A percentile compares a stretch with the other conserved stretches of the same genome.
These are phyloP conservation scores for Trichomonas vaginalis DNA, from an alignment of 208 protist genomes.

Conservation along the genomic window DNA sequence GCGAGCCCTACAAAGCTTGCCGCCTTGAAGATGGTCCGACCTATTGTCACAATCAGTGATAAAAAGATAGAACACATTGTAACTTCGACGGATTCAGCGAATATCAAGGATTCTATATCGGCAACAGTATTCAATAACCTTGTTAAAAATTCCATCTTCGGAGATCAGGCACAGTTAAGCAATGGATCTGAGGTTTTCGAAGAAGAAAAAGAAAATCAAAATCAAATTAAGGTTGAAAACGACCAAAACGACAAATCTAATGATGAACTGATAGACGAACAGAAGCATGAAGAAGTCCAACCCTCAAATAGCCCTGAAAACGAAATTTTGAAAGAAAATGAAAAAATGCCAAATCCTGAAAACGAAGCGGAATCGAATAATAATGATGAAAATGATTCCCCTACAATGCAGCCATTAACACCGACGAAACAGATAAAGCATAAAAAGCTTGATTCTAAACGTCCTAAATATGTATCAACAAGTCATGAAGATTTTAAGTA, in stretches of 20 bases:
- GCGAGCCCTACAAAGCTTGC: neutral
- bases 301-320: neutral
- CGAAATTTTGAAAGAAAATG: neutral
- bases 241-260: neutral
- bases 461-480: neutral
- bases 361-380: neutral
- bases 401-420: neutral
- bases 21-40: neutral
- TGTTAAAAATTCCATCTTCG: neutral
- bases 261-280: neutral
- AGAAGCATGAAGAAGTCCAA: too few relatives aligned
- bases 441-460: neutral
- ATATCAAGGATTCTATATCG: neutral
- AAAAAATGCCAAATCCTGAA: neutral
- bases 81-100: neutral
- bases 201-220: neutral
- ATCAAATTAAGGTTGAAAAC: neutral
- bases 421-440: neutral
- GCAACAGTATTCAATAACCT: neutral
- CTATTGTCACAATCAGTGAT: neutral
- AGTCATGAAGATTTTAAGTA: neutral
- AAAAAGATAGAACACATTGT: neutral
- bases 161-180: neutral
- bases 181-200: too few relatives aligned
- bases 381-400: neutral